phyloP scores from a whole-genome alignment of 257 asterid genomes.

The Fraxinus pennsylvanica region DNA sequence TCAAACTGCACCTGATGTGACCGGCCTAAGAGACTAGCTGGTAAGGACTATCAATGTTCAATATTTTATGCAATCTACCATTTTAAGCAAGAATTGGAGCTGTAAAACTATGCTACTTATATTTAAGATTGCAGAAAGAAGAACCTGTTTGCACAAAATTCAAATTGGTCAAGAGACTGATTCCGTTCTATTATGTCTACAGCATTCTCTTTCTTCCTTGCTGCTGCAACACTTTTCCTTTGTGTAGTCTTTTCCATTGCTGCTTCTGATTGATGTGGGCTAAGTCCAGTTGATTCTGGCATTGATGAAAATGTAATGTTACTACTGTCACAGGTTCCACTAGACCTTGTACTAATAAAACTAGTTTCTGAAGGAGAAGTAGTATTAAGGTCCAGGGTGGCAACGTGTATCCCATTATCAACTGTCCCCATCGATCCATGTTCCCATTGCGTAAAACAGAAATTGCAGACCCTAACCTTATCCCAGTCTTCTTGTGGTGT shows the following conservation, averaged over 20 bases:
- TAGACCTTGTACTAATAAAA: constrained; percentile 76
- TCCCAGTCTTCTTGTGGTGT: constrained; percentile 58
- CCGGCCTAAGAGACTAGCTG: not conserved
- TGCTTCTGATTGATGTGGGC: constrained; percentile 58
- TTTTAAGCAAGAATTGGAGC: not conserved
- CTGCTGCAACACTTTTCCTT: constrained; percentile 42
- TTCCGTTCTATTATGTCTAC: constrained; percentile 37
- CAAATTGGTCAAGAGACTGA: constrained; percentile 41
- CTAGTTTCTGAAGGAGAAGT: constrained; percentile 71
- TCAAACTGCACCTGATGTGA: constrained; percentile 13
- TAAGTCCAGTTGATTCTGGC: constrained; percentile 58
- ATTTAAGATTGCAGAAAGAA: constrained; percentile 16
- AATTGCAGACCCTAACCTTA: constrained; percentile 78
- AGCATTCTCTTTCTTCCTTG: constrained; percentile 38
- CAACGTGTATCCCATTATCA: constrained; percentile 51
- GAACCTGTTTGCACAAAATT: constrained; percentile 63
- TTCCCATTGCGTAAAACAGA: constrained; percentile 76
- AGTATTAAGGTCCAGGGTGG: constrained; percentile 49
- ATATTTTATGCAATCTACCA: not conserved
- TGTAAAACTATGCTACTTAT: constrained; percentile 1
- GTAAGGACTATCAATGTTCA: not conserved
- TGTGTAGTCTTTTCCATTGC: constrained; percentile 54
- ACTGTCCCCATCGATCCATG: constrained; percentile 40
- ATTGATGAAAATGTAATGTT: constrained; percentile 54
- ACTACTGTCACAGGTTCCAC: constrained; percentile 71